phyloP scores from a whole-genome alignment of 2,329 filamentous ascomycete species.

The Grosmannia serpens region DNA sequence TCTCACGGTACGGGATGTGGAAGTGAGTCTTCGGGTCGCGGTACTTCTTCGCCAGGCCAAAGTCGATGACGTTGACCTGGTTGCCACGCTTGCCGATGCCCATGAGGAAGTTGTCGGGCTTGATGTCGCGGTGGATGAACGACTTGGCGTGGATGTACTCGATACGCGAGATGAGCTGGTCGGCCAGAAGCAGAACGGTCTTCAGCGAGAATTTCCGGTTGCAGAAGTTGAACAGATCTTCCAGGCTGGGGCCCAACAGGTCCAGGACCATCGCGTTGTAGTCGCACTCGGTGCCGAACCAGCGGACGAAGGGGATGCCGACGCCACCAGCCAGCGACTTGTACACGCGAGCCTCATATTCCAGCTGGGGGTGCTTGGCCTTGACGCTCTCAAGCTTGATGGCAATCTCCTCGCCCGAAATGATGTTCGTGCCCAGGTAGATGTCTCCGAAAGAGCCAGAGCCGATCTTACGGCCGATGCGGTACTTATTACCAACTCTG shows the following conservation, averaged over 20 bases:
- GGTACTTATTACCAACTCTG: constrained; percentile 98
- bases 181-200: constrained; percentile 90
- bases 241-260: constrained; percentile 85
- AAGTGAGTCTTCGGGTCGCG: constrained; percentile 99
- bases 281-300: constrained; percentile 99
- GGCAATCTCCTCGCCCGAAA: constrained; percentile 97
- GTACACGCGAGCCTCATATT: constrained; percentile 95
- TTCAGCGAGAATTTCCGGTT: constrained; percentile 99
- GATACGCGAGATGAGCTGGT: constrained; percentile 97
- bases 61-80: constrained; percentile 99
- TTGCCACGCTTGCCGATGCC: constrained; percentile 98
- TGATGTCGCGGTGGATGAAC: constrained; percentile 99
- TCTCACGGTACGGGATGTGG: constrained; percentile 99
- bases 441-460: constrained; percentile 97
- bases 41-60: constrained; percentile 99
- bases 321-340: constrained; percentile 88
- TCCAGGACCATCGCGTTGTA: constrained; percentile 99
- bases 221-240: constrained; percentile 99
- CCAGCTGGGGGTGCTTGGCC: constrained; percentile 96
- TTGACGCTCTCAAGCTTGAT: constrained; percentile 99
- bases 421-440: constrained; percentile 98
- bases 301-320: constrained; percentile 96
- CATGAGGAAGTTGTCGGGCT: constrained; percentile 99
- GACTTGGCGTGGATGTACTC: constrained; percentile 99
- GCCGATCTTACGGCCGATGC: constrained; percentile 97